Evolutionary conservation across 2,329 filamentous ascomycete genomes (phyloP).

Genomic region (Colletotrichum theobromicola): DNA sequence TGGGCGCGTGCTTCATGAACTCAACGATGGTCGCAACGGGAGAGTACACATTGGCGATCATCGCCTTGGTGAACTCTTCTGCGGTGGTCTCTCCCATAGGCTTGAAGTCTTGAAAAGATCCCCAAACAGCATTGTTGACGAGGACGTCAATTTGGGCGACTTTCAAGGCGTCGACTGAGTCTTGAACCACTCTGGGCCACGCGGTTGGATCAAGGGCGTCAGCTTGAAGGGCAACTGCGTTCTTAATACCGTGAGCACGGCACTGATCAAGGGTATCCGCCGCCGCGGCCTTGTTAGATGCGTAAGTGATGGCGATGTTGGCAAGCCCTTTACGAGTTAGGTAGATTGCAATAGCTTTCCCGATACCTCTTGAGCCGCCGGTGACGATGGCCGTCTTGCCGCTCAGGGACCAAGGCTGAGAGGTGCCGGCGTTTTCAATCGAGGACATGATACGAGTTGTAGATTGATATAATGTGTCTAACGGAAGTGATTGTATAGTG

Average conservation of each 20-base stretch:
- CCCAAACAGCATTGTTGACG: not conserved
- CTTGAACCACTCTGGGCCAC: not conserved
- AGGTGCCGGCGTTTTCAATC: not conserved
- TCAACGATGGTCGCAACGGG: slow-evolving; percentile 34
- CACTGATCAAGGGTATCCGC: not conserved
- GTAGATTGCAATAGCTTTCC: not conserved
- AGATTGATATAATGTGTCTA: not conserved
- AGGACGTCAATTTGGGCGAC: not conserved
- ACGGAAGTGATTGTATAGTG: not conserved
- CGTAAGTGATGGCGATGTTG: slow-evolving; percentile 5
- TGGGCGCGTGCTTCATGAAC: slow-evolving; percentile 28
- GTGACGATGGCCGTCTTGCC: not conserved
- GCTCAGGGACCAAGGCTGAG: not conserved
- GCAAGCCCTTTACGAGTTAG: not conserved
- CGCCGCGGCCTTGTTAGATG: not conserved
- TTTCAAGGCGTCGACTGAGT: not conserved
- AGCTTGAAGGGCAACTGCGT: not conserved
- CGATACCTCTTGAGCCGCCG: not conserved
- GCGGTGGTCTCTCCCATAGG: not conserved
- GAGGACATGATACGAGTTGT: not conserved
- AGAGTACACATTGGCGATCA: not conserved
- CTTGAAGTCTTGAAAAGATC: not conserved
- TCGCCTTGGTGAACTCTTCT: not conserved
- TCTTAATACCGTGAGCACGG: not conserved
- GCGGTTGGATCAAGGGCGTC: not conserved